Conservation (phyloP, 306 rosid species). For the Prunus kanzakura region DNA sequence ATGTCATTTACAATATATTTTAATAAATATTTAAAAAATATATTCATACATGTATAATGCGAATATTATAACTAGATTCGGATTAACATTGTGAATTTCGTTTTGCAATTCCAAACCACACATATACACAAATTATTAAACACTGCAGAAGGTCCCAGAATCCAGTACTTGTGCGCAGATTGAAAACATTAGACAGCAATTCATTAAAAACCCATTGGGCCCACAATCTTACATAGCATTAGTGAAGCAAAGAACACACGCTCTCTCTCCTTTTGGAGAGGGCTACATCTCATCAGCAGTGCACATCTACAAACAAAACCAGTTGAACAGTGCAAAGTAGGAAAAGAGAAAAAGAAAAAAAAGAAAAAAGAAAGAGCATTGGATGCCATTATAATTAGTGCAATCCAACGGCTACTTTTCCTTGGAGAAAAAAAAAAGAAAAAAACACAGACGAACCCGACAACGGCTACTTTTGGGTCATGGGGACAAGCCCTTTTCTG, state of each 20-base stretch:
- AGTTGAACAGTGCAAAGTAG: slow-evolving; percentile 17
- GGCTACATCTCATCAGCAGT: slow-evolving; percentile 34
- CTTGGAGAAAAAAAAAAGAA: neutral
- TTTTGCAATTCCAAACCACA: no score
- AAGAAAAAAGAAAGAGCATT: slow-evolving; percentile 19
- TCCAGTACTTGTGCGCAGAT: neutral
- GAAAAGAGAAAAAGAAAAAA: neutral
- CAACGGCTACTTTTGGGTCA: slow-evolving; percentile 32
- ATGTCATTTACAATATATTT: no score
- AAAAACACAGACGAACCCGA: slow-evolving; percentile 6
- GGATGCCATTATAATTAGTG: slow-evolving; percentile 29
- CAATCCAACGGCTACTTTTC: slow-evolving; percentile 44
- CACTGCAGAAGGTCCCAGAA: no score
- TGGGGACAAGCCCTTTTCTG: slow-evolving; percentile 9
- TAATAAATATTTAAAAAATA: no score
- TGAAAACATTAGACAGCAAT: neutral
- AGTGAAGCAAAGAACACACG: slow-evolving; percentile 17
- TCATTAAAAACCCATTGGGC: slow-evolving; percentile 23
- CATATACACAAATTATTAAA: no score
- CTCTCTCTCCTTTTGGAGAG: slow-evolving; percentile 92
- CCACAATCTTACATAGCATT: slow-evolving; percentile 11
- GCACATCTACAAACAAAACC: slow-evolving; percentile 17
- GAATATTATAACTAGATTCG: no score
- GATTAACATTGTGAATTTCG: no score
- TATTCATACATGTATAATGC: no score